A percentile compares a stretch with the other conserved stretches of the same genome.
These are phyloP conservation scores for Cryptococcus sp. DNA, from an alignment of 1,284 basidiomycete genomes.

Conservation along the genomic window DNA sequence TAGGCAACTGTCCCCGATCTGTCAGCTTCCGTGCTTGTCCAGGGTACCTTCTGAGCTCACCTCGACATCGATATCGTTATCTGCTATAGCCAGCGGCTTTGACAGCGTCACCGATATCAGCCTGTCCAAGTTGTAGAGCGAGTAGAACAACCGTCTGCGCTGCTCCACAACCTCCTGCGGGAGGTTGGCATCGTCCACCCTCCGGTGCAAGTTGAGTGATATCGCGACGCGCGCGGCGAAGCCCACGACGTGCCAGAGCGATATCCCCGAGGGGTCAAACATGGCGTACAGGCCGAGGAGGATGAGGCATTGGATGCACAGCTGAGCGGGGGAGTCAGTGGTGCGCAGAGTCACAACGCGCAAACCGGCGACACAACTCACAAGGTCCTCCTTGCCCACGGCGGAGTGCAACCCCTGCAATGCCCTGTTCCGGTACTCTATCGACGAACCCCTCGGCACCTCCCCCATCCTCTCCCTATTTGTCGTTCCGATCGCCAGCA, in stretches of 20 bases:
- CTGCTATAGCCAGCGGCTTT: slow-evolving; percentile 30
- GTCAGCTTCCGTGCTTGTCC: neutral
- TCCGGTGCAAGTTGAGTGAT: slow-evolving; percentile 31
- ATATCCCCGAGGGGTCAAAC: slow-evolving; percentile 24
- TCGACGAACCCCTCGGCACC: slow-evolving; percentile 14
- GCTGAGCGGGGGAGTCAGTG: slow-evolving; percentile 9
- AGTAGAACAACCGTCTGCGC: slow-evolving; percentile 32
- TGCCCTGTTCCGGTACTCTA: slow-evolving; percentile 18
- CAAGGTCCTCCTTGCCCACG: slow-evolving; percentile 26
- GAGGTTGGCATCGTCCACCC: slow-evolving; percentile 15
- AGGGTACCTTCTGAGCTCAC: slow-evolving; percentile 9
- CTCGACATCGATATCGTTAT: slow-evolving; percentile 35
- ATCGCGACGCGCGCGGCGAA: slow-evolving; percentile 29
- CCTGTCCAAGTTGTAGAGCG: slow-evolving; percentile 38
- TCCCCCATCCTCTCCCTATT: slow-evolving; percentile 22
- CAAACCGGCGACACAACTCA: slow-evolving; percentile 11
- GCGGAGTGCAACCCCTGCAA: slow-evolving; percentile 20
- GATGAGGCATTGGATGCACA: slow-evolving; percentile 28
- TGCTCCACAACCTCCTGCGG: slow-evolving; percentile 19
- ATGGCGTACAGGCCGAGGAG: slow-evolving; percentile 29
- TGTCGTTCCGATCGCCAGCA: slow-evolving; percentile 29
- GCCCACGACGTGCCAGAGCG: slow-evolving; percentile 31
- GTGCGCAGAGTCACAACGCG: neutral
- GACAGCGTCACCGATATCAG: slow-evolving; percentile 28
- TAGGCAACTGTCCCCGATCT: slow-evolving; percentile 8